Percentiles rank a stretch among this genome's conserved stretches.
Evolutionary conservation across 305 asterid species (phyloP).

Genomic region (Rubia balearica): DNA sequence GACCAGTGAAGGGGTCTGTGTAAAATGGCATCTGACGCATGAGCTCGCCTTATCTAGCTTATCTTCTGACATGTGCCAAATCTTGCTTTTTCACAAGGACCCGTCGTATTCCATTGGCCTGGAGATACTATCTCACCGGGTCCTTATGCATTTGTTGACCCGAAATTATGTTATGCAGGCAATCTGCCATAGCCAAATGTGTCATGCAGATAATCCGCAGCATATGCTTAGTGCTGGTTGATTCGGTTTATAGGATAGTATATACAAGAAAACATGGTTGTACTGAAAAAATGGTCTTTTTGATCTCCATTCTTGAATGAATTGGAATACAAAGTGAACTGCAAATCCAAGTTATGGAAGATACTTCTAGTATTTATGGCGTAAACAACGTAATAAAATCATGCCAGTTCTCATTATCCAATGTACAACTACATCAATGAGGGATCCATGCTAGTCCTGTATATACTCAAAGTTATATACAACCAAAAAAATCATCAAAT

Average conservation of each 20-base stretch:
- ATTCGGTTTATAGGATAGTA: not conserved
- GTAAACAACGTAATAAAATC: not conserved
- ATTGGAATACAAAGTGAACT: not conserved
- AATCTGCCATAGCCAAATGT: not conserved
- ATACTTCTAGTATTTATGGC: not conserved
- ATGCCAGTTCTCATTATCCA: not conserved
- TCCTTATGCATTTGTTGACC: not conserved
- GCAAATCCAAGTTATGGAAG: not conserved
- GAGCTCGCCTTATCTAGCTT: not conserved
- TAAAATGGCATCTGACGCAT: not conserved
- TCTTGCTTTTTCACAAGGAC: not conserved
- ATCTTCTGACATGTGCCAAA: not conserved
- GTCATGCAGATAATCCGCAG: not conserved
- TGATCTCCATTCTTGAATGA: not conserved
- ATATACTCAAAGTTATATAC: slow-evolving; percentile 12
- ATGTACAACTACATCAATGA: not conserved
- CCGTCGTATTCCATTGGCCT: not conserved
- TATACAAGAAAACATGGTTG: not conserved
- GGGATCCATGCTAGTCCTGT: slow-evolving; percentile 1
- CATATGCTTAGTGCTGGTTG: not conserved
- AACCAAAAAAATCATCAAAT: slow-evolving; percentile 1
- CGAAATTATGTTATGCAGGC: not conserved
- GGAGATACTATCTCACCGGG: not conserved
- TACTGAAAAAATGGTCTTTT: not conserved
- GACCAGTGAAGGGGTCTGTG: not conserved